Base-by-base conservation (phyloP, 108 stramenopile genomes). In the Cyclotella cryptica region DNA sequence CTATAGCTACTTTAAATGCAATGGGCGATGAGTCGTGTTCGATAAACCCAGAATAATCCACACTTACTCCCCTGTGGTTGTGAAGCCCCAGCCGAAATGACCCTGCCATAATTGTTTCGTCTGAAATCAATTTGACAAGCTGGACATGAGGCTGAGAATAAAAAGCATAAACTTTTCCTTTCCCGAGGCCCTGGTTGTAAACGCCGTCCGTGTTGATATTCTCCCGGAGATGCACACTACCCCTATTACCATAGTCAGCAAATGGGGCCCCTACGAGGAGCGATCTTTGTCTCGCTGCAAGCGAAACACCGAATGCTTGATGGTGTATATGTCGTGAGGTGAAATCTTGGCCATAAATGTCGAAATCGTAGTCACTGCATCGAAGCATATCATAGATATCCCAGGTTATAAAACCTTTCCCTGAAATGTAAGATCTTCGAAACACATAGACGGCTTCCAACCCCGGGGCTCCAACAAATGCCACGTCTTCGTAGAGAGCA, bases 151-250 rank as follows among this genome's bases (percentile, higher is more conserved):
- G 90, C 64, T 55, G 64, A 17, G 73, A 76, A 78, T 83, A 85
- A 76, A 88, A 92, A 10, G 86, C 74, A 69, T 87, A 92, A 11
- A 87, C 91, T 66, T 86, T 89, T 17, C 91, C 91, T 55, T 74
- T 81, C 28, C 88, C 81, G 19, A 85, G 72, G 29, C 83, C 77
- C 41, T 26, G 15, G 45, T 84, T 80, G 46, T 84, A 62, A 55
- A 71, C 46, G 0, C 80, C 86, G 69, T 81, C 65, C 26, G 84
- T 82, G 43, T 79, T 69, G 44, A 74, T 60, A 14, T 40, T 44
- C 52, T 88, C 84, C 43, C 79, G 55, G 14, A 46, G 30, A 18
- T 69, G 44, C 4, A 45, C 46, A 41, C 55, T 44, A 0, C 84
- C 80, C 46, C 65, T 45, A 44, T 83, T 83, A 10, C 79, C 83